Conservation (phyloP, 805 yeast species). For the Komagataella kurtzmanii region DNA sequence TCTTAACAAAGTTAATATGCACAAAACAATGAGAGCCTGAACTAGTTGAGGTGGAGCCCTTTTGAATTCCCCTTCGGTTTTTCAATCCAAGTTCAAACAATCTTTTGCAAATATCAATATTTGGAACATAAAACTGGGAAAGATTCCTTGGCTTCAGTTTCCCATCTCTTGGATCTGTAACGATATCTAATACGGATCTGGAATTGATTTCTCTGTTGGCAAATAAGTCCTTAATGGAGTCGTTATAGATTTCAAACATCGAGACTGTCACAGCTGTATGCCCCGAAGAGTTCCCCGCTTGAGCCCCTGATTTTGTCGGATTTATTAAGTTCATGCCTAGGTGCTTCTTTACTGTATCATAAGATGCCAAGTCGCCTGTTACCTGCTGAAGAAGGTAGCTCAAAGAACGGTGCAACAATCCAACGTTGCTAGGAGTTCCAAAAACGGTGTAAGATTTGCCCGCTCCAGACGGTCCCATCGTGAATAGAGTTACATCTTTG, state of each 20-base stretch:
- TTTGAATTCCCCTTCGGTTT: constrained; percentile 24
- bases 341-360: constrained; percentile 1
- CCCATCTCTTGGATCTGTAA: constrained; percentile 26
- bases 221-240: constrained; percentile 25
- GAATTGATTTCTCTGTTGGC: constrained; percentile 11
- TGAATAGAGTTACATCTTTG: constrained; percentile 28
- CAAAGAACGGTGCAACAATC: neutral
- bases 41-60: constrained; percentile 27
- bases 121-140: constrained; percentile 24
- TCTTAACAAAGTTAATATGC: constrained; percentile 21
- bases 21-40: constrained; percentile 42
- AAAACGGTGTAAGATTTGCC: constrained; percentile 31
- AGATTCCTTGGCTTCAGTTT: constrained; percentile 29
- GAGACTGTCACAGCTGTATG: constrained; percentile 29
- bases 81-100: constrained; percentile 24
- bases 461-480: constrained; percentile 40
- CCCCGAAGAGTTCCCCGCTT: neutral
- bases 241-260: constrained; percentile 39
- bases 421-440: constrained; percentile 8
- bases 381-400: neutral
- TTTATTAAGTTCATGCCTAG: constrained; percentile 1
- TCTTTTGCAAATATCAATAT: constrained; percentile 20
- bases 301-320: neutral
- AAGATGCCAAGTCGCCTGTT: neutral
- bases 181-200: constrained; percentile 23